phyloP scores from a whole-genome alignment of 495 filamentous ascomycete species.

The Massariosphaeria phaeospora region DNA sequence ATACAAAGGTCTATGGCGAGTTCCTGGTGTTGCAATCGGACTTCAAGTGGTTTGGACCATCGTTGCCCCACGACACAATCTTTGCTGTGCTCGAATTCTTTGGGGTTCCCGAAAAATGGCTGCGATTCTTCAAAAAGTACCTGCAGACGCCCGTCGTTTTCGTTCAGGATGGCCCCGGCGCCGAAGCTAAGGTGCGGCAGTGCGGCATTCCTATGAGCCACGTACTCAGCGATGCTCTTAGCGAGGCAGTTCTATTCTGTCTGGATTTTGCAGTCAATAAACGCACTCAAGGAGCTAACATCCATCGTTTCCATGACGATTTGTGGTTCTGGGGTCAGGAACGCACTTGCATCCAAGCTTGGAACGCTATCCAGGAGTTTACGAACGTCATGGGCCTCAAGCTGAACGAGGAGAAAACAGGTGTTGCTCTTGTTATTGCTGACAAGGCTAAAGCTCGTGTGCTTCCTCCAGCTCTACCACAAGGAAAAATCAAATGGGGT shows the following conservation, averaged over 20 bases:
- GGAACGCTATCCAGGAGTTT: constrained; percentile 33
- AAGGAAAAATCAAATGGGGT: constrained; percentile 35
- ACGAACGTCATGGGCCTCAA: constrained; percentile 30
- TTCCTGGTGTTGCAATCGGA: constrained; percentile 30
- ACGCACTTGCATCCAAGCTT: constrained; percentile 23
- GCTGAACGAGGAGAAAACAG: constrained; percentile 33
- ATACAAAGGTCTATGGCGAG: constrained; percentile 32
- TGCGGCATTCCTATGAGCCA: constrained; percentile 34
- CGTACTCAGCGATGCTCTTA: constrained; percentile 32
- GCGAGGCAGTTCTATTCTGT: constrained; percentile 35
- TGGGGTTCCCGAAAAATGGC: constrained; percentile 34
- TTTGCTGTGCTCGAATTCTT: constrained; percentile 34
- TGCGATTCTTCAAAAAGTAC: constrained; percentile 35
- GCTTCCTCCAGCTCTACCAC: constrained; percentile 17
- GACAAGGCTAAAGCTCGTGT: constrained; percentile 11
- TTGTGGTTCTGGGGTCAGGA: constrained; percentile 38
- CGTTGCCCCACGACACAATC: constrained; percentile 32
- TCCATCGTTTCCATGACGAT: constrained; percentile 36
- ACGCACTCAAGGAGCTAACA: constrained; percentile 29
- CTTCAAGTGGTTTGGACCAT: constrained; percentile 35
- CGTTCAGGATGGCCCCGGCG: constrained; percentile 24
- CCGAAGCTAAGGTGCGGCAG: constrained; percentile 23
- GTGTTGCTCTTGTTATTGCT: constrained; percentile 29
- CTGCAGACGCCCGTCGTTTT: constrained; percentile 33
- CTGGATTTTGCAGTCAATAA: constrained; percentile 37